Conservation (phyloP, 768 basidiomycete species). For the Artomyces pyxidatus region DNA sequence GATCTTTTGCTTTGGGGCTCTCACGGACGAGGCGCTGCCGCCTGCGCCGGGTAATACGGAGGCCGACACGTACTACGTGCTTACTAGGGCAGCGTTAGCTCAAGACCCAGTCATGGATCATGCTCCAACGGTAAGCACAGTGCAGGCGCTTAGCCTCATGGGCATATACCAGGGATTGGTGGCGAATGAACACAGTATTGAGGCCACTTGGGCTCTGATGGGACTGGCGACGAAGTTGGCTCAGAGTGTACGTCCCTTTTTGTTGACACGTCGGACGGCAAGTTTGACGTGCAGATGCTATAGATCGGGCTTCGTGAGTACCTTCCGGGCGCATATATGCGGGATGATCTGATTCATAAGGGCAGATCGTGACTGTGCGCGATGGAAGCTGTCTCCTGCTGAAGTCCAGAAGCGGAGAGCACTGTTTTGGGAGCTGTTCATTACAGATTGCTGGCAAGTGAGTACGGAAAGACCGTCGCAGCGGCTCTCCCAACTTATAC, state of each 20-base stretch:
- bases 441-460: constrained; percentile 72
- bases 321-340: not conserved
- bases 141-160: constrained; percentile 60
- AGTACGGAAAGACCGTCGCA: constrained; percentile 10
- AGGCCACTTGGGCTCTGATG: constrained; percentile 59
- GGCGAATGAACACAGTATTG: constrained; percentile 62
- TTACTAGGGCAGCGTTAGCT: constrained; percentile 57
- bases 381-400: constrained; percentile 51
- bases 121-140: constrained; percentile 62
- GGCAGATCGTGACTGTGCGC: constrained; percentile 62
- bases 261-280: not conserved
- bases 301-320: constrained; percentile 62
- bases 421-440: constrained; percentile 68
- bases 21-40: constrained; percentile 4
- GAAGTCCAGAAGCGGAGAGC: constrained; percentile 67
- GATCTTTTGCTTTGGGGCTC: constrained; percentile 6
- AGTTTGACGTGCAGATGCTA: not conserved
- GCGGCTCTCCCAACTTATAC: not conserved
- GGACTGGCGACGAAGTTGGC: constrained; percentile 58
- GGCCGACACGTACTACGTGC: constrained; percentile 44
- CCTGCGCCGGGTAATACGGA: constrained; percentile 44
- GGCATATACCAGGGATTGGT: constrained; percentile 65
- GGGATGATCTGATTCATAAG: not conserved
- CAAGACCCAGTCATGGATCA: constrained; percentile 63
- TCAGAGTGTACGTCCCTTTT: constrained; percentile 48